Evolutionary conservation across 169 alveolate species (phyloP).

Genomic region (Cryptosporidium ubiquitum): DNA sequence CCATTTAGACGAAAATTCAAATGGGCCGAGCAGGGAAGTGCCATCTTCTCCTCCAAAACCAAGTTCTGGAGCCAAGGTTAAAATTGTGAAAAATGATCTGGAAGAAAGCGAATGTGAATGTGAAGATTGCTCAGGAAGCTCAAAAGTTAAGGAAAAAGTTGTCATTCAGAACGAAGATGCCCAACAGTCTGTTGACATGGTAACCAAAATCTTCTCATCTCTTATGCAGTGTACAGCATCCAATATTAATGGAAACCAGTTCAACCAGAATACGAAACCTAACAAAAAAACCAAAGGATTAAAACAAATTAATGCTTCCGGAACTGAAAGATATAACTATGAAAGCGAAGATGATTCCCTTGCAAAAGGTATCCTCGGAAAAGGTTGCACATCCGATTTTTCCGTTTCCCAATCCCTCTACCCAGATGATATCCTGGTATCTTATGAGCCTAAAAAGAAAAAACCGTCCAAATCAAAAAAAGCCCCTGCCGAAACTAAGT

Average conservation of each 20-base stretch:
- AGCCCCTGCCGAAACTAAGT: not conserved
- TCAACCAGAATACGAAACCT: not conserved
- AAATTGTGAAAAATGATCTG: not conserved
- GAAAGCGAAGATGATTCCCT: constrained; percentile 27
- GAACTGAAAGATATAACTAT: not conserved
- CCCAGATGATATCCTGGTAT: constrained; percentile 67
- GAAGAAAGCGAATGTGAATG: constrained; percentile 59
- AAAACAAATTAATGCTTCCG: not conserved
- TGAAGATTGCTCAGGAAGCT: constrained; percentile 2
- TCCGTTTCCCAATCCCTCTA: constrained; percentile 71
- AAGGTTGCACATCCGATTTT: constrained; percentile 55
- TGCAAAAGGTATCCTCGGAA: constrained; percentile 57
- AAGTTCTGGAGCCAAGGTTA: not conserved
- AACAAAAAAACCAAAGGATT: not conserved
- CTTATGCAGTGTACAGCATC: constrained; percentile 70
- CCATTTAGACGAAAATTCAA: not conserved
- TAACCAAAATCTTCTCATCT: constrained; percentile 58
- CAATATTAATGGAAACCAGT: not conserved
- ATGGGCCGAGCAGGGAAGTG: not conserved
- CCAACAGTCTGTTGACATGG: constrained; percentile 13
- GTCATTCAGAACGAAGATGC: not conserved
- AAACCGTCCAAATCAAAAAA: not conserved
- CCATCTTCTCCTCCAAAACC: not conserved
- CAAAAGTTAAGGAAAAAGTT: not conserved
- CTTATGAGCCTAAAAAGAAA: constrained; percentile 33